phyloP scores from a whole-genome alignment of 495 filamentous ascomycete genomes.

The Aspergillus coremiiformis region DNA sequence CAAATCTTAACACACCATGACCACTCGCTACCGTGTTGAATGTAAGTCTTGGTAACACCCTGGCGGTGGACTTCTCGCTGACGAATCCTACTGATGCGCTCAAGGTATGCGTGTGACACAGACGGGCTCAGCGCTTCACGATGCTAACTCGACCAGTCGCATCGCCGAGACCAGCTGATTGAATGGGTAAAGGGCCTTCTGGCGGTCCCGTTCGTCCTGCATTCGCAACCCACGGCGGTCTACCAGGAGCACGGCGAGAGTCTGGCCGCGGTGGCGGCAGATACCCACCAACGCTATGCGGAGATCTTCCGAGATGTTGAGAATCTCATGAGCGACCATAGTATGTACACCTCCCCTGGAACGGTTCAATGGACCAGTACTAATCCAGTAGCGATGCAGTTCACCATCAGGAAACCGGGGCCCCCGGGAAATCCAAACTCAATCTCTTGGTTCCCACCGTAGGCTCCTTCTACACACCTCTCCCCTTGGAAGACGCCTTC shows the following conservation, averaged over 20 bases:
- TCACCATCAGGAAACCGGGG: constrained; percentile 53
- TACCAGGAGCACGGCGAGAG: constrained; percentile 48
- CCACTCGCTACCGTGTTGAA: constrained; percentile 84
- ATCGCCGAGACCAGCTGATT: constrained; percentile 79
- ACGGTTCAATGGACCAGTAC: background rate
- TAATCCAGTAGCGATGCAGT: constrained; percentile 40
- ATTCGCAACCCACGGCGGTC: constrained; percentile 84
- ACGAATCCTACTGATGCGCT: constrained; percentile 2
- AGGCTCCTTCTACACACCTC: constrained; percentile 82
- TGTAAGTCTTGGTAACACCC: constrained; percentile 42
- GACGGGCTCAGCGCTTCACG: background rate
- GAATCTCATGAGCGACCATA: constrained; percentile 83
- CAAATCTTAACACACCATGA: constrained; percentile 67
- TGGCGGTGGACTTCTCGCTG: background rate
- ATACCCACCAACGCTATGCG: constrained; percentile 73
- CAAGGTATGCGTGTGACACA: constrained; percentile 13
- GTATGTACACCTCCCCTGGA: constrained; percentile 38
- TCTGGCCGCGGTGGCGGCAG: constrained; percentile 46
- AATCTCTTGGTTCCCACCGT: constrained; percentile 86
- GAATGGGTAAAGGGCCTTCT: constrained; percentile 79
- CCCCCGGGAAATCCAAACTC: constrained; percentile 71
- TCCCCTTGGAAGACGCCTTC: constrained; percentile 83
- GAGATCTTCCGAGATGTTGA: constrained; percentile 96
- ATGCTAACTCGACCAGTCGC: constrained; percentile 43
- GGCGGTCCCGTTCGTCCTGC: constrained; percentile 93